Evolutionary conservation across 2,329 filamentous ascomycete species (phyloP), one percentile per base, ranked within the genome.

Genomic region (Talaromyces albobiverticillius): DNA sequence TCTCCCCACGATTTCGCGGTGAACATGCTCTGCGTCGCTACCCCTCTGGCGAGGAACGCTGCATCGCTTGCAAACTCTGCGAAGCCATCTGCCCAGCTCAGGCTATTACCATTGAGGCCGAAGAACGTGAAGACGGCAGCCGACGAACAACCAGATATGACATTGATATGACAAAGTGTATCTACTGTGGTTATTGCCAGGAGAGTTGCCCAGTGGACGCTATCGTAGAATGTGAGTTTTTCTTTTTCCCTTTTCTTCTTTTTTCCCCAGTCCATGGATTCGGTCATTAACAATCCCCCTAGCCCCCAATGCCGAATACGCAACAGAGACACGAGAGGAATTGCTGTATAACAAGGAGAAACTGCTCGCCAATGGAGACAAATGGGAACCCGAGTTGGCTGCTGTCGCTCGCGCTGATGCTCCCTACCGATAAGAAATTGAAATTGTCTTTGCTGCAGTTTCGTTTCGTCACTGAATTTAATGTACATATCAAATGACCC

Each of bases 131-230:
- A 69, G 94, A 99, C 68, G 94, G 94, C 60, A 95, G 90, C 69
- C 86, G 94, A 75, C 86, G 94, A 71, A 99, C 94, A 49, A 96
- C 93, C 57, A 86, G 93, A 71, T 99, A 99, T 78, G 94, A 99
- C 73, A 96, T 99, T 71, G 94, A 99, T 78, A 99, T 99, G 94
- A 97, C 94, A 69, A 99, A 99, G 83, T 99, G 94, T 80, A 99
- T 99, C 76, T 99, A 97, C 85, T 97, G 94, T 74, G 94, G 94
- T 49, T 95, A 95, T 79, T 97, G 94, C 84, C 93, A 96, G 80
- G 94, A 99, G 81, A 95, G 90, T 61, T 99, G 94, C 79, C 94
- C 94, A 42, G 94, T 99, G 53, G 94, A 99, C 76, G 94, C 94
- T 57, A 99, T 90, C 73, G 87, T 90, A 56, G 87, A 89, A 72